Conservation (phyloP, 805 yeast genomes). For the Wickerhamiella shivajii region DNA sequence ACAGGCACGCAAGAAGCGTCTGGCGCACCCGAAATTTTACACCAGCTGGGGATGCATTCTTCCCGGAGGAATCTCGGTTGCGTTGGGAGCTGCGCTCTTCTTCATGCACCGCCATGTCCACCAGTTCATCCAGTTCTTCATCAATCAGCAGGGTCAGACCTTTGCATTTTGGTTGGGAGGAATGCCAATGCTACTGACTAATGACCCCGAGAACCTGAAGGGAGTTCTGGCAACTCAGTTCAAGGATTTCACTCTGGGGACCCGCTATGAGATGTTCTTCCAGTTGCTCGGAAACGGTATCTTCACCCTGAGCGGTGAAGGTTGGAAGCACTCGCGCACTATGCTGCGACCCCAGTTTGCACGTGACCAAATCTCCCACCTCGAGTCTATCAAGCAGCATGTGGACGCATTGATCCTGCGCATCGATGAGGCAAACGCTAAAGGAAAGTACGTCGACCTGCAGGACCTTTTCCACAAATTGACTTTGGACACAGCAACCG, state of each 20-base stretch:
- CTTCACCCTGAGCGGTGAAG: conserved; percentile 24
- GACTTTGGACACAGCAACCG: conserved; percentile 20
- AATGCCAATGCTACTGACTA: conserved; percentile 12
- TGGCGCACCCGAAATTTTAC: background rate
- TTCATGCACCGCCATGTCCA: conserved; percentile 1
- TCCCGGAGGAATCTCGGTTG: conserved; percentile 3
- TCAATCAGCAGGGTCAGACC: conserved; percentile 1
- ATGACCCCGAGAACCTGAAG: conserved; percentile 24
- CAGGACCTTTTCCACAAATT: conserved; percentile 16
- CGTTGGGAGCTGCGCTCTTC: conserved; percentile 1
- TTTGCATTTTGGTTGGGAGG: conserved; percentile 2
- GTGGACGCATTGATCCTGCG: conserved; percentile 11
- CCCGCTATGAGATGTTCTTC: conserved; percentile 17
- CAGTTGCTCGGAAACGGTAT: conserved; percentile 25
- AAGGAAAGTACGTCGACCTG: conserved; percentile 14
- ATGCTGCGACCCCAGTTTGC: conserved; percentile 25
- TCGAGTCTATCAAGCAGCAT: conserved; percentile 15
- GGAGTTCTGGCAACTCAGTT: conserved; percentile 23
- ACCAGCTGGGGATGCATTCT: background rate
- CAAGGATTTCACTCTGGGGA: conserved; percentile 22
- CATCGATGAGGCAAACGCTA: conserved; percentile 6
- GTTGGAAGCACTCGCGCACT: conserved; percentile 26
- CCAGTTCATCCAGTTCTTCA: conserved; percentile 7
- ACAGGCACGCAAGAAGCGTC: conserved; percentile 1
- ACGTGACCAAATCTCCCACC: conserved; percentile 22